These are phyloP conservation scores for Corymbia citriodora DNA, from an alignment of 441 rosid species.

Conservation along the genomic window DNA sequence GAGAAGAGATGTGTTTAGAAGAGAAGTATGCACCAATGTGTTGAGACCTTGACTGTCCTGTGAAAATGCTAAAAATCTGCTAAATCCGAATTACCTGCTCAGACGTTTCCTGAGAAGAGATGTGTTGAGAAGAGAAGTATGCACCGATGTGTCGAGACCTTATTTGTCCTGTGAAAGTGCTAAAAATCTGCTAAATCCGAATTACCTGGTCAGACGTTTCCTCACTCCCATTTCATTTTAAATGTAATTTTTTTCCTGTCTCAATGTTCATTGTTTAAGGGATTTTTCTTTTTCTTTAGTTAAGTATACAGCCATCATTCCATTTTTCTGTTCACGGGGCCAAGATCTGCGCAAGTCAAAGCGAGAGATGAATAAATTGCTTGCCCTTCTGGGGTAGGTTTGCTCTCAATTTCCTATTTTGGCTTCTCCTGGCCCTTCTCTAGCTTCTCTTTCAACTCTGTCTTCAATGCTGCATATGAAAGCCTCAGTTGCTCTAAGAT, in stretches of 20 bases:
- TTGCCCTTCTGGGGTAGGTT: background rate
- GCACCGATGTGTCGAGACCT: rapidly evolving
- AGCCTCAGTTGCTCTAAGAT: background rate
- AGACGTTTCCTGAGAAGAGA: too few relatives aligned
- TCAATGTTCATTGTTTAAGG: too few relatives aligned
- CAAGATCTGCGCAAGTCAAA: background rate
- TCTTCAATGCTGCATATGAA: background rate
- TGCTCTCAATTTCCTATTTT: background rate
- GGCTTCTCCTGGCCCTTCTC: background rate
- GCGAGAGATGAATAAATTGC: background rate
- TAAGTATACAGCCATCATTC: background rate
- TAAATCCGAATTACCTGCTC: too few relatives aligned
- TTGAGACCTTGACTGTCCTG: rapidly evolving
- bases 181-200: too few relatives aligned
- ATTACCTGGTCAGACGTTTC: too few relatives aligned
- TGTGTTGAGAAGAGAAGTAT: too few relatives aligned
- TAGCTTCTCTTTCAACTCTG: background rate
- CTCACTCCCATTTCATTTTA: too few relatives aligned
- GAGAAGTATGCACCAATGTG: too few relatives aligned
- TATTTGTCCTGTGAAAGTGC: too few relatives aligned
- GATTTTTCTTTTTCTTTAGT: background rate
- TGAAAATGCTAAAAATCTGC: too few relatives aligned
- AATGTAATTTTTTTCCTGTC: too few relatives aligned
- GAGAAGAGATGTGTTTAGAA: too few relatives aligned
- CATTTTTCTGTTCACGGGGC: background rate